These are phyloP conservation scores for Ceriops tagal DNA, from an alignment of 345 rosid genomes.

Conservation along the genomic window DNA sequence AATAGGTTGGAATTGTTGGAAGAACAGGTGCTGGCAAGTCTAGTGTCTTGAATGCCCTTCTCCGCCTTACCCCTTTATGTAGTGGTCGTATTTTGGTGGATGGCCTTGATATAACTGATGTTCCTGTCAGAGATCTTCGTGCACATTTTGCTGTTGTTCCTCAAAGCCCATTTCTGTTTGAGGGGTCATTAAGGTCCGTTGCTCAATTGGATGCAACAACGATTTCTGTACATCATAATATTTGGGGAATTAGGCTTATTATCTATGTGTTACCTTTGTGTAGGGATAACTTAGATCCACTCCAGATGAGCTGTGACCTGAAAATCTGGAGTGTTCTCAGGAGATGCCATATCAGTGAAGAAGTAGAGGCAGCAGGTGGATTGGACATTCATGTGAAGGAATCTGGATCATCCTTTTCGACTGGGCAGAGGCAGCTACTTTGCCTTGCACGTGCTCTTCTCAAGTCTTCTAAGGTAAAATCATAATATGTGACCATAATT, in stretches of 20 bases:
- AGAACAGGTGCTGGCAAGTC: slow-evolving; percentile 98
- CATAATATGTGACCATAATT: background rate
- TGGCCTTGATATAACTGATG: slow-evolving; percentile 53
- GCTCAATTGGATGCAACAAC: background rate
- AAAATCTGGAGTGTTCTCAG: slow-evolving; percentile 65
- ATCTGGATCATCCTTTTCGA: slow-evolving; percentile 70
- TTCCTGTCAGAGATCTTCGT: slow-evolving; percentile 78
- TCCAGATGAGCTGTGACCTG: slow-evolving; percentile 41
- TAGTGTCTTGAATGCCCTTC: slow-evolving; percentile 78
- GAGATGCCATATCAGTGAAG: slow-evolving; percentile 78
- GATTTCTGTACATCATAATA: background rate
- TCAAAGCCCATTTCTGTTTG: slow-evolving; percentile 82
- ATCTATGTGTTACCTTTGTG: background rate
- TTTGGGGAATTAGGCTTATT: background rate
- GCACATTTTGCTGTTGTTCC: slow-evolving; percentile 76
- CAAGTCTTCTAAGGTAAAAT: slow-evolving; percentile 69
- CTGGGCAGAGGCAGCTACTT: slow-evolving; percentile 89
- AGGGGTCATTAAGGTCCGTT: slow-evolving; percentile 73
- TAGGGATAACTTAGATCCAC: slow-evolving; percentile 86
- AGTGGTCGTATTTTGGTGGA: slow-evolving; percentile 69
- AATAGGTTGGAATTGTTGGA: slow-evolving; percentile 84
- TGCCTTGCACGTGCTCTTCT: slow-evolving; percentile 92
- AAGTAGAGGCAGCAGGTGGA: slow-evolving; percentile 77
- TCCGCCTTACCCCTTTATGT: slow-evolving; percentile 65
- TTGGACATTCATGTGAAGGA: slow-evolving; percentile 55